Conservation (phyloP, 2,329 filamentous ascomycete species). For the Plenodomus tracheiphilus region DNA sequence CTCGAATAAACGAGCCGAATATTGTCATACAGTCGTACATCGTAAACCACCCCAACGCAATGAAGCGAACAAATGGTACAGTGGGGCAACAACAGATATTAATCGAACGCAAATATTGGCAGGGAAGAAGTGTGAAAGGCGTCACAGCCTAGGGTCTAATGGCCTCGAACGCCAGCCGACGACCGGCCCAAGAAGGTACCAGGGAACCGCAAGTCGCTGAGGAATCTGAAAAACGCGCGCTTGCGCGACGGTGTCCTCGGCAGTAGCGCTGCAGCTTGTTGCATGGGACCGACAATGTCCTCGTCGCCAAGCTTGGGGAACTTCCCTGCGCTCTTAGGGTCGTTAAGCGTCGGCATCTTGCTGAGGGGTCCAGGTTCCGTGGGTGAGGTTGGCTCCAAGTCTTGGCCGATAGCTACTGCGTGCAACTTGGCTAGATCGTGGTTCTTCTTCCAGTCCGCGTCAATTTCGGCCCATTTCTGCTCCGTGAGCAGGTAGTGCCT, state of each 20-base stretch:
- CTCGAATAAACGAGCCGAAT: slow-evolving; percentile 30
- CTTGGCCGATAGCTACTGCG: slow-evolving; percentile 40
- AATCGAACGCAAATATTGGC: slow-evolving; percentile 39
- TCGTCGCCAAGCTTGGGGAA: slow-evolving; percentile 87
- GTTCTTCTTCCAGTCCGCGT: slow-evolving; percentile 71
- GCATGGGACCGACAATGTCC: slow-evolving; percentile 92
- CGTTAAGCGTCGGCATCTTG: slow-evolving; percentile 69
- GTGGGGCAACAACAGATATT: slow-evolving; percentile 26
- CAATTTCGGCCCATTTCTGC: slow-evolving; percentile 83
- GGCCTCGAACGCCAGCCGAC: slow-evolving; percentile 30
- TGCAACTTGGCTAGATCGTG: slow-evolving; percentile 65
- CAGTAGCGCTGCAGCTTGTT: slow-evolving; percentile 36
- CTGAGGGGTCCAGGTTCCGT: slow-evolving; percentile 60
- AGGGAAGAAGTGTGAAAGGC: slow-evolving; percentile 18
- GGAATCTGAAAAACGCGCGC: slow-evolving; percentile 44
- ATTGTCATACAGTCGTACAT: slow-evolving; percentile 46
- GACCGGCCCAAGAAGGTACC: slow-evolving; percentile 37
- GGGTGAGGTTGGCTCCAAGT: slow-evolving; percentile 43
- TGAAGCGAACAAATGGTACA: slow-evolving; percentile 36
- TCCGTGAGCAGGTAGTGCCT: slow-evolving; percentile 85
- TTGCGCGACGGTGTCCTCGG: slow-evolving; percentile 44
- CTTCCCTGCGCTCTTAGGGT: slow-evolving; percentile 71
- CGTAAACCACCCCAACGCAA: slow-evolving; percentile 26
- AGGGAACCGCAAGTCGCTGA: slow-evolving; percentile 43
- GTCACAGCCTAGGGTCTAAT: slow-evolving; percentile 14